Conservation (phyloP, 352 stramenopile species). For the Globisporangium acanthophoron region DNA sequence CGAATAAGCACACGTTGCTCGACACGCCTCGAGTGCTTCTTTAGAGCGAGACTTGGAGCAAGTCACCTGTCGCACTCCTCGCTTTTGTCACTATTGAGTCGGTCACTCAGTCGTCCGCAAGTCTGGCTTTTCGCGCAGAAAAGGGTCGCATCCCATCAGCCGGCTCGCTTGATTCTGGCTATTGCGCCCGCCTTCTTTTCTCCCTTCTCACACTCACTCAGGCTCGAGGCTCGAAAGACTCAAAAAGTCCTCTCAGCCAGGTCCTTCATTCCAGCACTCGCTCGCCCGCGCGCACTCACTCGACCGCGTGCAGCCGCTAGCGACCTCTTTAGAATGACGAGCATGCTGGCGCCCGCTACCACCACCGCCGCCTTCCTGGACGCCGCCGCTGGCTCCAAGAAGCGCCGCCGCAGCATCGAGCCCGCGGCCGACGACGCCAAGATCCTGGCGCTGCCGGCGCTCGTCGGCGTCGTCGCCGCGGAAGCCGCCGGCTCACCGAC, state of each 20-base stretch:
- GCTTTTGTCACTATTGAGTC: no score
- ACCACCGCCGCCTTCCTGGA: constrained; percentile 19
- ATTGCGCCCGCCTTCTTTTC: neutral
- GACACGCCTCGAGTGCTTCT: no score
- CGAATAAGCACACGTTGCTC: no score
- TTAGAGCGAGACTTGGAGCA: no score
- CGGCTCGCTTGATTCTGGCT: constrained; percentile 7
- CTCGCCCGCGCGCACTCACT: constrained; percentile 2
- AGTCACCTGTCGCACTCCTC: no score
- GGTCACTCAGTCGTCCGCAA: no score
- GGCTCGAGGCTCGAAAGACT: neutral
- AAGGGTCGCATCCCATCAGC: constrained; percentile 7
- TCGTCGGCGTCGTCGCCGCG: constrained; percentile 12
- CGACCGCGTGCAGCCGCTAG: neutral
- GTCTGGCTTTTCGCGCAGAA: no score
- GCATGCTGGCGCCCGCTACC: constrained; percentile 42
- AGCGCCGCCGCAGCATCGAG: constrained; percentile 64
- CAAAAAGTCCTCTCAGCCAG: neutral
- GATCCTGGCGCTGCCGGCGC: constrained; percentile 45
- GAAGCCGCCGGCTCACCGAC: constrained; percentile 2
- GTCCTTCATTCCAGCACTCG: constrained; percentile 12
- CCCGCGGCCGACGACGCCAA: constrained; percentile 38
- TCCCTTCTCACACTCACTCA: no score
- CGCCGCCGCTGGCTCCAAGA: constrained; percentile 32
- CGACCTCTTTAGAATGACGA: constrained; percentile 12